Percentiles rank a stretch among this genome's conserved stretches.
Evolutionary conservation across 306 rosid genomes (phyloP).

Genomic region (Fragaria ananassa): DNA sequence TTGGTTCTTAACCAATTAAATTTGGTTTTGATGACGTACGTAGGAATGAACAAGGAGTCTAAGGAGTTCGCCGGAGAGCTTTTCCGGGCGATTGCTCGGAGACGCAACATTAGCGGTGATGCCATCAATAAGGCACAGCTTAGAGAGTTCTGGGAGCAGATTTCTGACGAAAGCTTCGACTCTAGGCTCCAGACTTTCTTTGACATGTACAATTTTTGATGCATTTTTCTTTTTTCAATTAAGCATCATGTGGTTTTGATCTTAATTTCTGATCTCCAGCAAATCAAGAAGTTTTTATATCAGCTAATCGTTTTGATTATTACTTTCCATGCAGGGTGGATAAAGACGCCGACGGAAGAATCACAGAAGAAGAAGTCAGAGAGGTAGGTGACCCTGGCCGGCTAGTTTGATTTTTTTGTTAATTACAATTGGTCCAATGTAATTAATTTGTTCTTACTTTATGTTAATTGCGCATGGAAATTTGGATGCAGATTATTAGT

Average conservation of each 20-base stretch:
- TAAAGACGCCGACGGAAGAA: conserved; percentile 58
- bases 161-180: conserved; percentile 55
- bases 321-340: conserved; percentile 44
- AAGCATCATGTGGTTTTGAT: background rate
- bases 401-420: background rate
- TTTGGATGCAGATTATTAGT: conserved; percentile 38
- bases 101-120: conserved; percentile 39
- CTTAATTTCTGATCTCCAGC: background rate
- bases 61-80: conserved; percentile 61
- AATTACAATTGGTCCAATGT: background rate
- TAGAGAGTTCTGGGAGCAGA: conserved; percentile 50
- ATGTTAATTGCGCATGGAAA: background rate
- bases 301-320: background rate
- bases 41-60: conserved; percentile 59
- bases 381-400: conserved; percentile 34
- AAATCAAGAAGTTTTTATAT: background rate
- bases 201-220: conserved; percentile 40
- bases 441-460: background rate
- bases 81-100: conserved; percentile 49
- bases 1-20: background rate
- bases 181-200: conserved; percentile 58
- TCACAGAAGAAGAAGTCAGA: conserved; percentile 49
- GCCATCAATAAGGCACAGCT: conserved; percentile 42
- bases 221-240: background rate
- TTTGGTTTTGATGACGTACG: background rate